A percentile compares a stretch with the other conserved stretches of the same genome.
Evolutionary conservation across 202 grass and related monocot species (phyloP).

Genomic region (Setaria italica): DNA sequence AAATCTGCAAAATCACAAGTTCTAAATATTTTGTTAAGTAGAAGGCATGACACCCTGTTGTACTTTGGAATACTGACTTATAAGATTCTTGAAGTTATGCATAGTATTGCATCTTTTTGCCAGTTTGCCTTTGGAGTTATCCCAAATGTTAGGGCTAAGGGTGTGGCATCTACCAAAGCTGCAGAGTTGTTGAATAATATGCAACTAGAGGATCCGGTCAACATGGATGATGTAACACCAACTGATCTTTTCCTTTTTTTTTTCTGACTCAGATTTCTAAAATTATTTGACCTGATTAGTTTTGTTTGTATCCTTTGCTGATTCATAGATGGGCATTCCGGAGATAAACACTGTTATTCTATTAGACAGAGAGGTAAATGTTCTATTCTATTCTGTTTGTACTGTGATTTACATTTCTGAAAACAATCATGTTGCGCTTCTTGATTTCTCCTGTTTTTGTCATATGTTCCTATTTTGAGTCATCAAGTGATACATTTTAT

Average conservation of each 20-base stretch:
- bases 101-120: constrained; percentile 37
- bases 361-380: constrained; percentile 79
- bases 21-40: constrained; percentile 3
- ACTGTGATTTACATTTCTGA: background rate
- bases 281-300: constrained; percentile 32
- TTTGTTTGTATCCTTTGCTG: constrained; percentile 36
- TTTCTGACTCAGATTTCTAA: constrained; percentile 14
- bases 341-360: constrained; percentile 96
- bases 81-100: constrained; percentile 8
- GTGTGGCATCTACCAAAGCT: constrained; percentile 80
- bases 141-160: constrained; percentile 90
- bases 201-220: constrained; percentile 93
- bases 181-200: constrained; percentile 87
- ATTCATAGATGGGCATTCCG: constrained; percentile 69
- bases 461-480: background rate
- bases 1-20: background rate
- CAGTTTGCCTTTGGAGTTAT: constrained; percentile 96
- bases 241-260: constrained; percentile 31
- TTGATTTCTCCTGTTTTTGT: constrained; percentile 14
- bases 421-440: background rate
- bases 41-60: background rate
- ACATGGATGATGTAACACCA: constrained; percentile 76
- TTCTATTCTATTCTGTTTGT: background rate
- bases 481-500: constrained; percentile 30
- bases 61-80: background rate